Percentiles rank a stretch among this genome's conserved stretches.
Evolutionary conservation across 1,139 yeast species (phyloP).

Genomic region (Candida sp.): DNA sequence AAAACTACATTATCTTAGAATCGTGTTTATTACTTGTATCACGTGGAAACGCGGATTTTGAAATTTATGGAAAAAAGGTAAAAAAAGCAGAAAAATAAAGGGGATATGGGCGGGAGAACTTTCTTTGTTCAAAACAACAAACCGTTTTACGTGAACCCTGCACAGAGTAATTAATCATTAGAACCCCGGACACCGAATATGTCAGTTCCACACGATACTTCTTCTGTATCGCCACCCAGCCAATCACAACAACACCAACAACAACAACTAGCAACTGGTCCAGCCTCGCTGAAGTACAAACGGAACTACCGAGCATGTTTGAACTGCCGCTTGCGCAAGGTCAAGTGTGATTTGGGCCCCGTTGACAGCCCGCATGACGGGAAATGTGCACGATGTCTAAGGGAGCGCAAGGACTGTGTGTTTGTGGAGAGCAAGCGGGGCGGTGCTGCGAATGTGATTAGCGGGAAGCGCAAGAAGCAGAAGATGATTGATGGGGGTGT

Average conservation of each 20-base stretch:
- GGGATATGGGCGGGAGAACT: not conserved
- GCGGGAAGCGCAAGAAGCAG: conserved; percentile 34
- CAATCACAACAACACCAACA: conserved; percentile 2
- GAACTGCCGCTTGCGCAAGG: conserved; percentile 82
- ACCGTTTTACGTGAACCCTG: not conserved
- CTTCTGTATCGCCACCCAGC: not conserved
- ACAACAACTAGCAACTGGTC: not conserved
- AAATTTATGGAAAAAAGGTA: not conserved
- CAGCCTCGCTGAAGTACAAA: conserved; percentile 33
- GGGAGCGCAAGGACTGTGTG: conserved; percentile 83
- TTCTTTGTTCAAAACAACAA: not conserved
- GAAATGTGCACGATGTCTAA: conserved; percentile 82
- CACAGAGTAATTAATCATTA: too few species aligned
- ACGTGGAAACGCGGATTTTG: not conserved
- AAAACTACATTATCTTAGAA: not conserved
- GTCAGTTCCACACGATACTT: not conserved
- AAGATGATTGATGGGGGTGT: conserved; percentile 1
- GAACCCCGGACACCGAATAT: too few species aligned
- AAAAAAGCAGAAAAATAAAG: not conserved
- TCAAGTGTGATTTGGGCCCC: conserved; percentile 84
- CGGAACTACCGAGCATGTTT: conserved; percentile 85
- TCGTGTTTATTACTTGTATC: not conserved
- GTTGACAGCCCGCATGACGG: conserved; percentile 76
- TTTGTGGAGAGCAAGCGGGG: conserved; percentile 72
- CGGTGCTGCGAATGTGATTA: conserved; percentile 50